Evolutionary conservation across 2,329 filamentous ascomycete genomes (phyloP), one percentile per base, ranked within the genome.

Genomic region (Aulographum hederae): DNA sequence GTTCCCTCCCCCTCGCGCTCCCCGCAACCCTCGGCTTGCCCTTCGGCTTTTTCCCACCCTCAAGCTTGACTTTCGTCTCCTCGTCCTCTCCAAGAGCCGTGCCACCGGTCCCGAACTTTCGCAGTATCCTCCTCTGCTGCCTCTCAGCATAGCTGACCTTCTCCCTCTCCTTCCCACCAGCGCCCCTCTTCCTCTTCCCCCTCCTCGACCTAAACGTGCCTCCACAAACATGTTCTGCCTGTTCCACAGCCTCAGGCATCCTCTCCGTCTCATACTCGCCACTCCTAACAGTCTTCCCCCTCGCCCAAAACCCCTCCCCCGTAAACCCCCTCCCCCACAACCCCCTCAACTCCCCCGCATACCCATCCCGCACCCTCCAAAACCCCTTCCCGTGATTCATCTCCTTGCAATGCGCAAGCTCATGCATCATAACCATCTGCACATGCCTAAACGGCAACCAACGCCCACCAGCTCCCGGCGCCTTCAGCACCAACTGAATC

Each of bases 391-490:
- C 77, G 48, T 92, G 82, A 50, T 92, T 91, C 84, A 92, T 92
- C 48, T 92, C 76, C 51, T 80, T 78, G 61, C 78, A 85, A 51
- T 91, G 81, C 3, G 81, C 81, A 18, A 91, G 60, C 46, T 89
- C 80, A 49, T 92, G 82, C 70, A 91, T 85, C 82, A 92, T 91
- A 41, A 91, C 80, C 78, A 89, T 86, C 53, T 89, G 79, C 12
- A 92, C 78, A 46, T 84, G 82, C 38, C 71, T 63, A 46, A 89
- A 84, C 0, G 79, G 78, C 15, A 92, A 59, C 82, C 82, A 92
- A 36, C 50, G 42, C 5, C 61, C 61, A 58, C 65, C 36, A 17
- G 69, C 69, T n/a, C n/a, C n/a, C 1, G 65, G 67, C 4, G 56
- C 59, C 42, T 75, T 76, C 17, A 92, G 65, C 1, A 92, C 82